A percentile compares a stretch with the other conserved stretches of the same genome.
These are phyloP conservation scores for Aegilops longissima DNA, from an alignment of 176 grass and related monocot genomes.

Conservation along the genomic window DNA sequence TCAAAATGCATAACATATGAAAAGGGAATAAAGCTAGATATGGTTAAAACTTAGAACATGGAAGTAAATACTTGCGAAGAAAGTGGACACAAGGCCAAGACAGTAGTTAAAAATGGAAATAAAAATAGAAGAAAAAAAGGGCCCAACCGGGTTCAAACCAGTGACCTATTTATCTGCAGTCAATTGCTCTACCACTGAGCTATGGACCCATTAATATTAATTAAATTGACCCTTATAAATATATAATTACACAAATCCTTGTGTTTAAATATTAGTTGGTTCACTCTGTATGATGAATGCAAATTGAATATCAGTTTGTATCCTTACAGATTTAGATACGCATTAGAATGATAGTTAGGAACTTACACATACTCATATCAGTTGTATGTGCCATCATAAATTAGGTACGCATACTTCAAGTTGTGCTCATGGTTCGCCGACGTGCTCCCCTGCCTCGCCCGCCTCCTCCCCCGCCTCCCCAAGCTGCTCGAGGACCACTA, in stretches of 20 bases:
- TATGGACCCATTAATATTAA: constrained; percentile 47
- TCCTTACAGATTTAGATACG: no score
- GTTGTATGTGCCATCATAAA: neutral
- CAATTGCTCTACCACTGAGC: constrained; percentile 96
- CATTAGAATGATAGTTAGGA: no score
- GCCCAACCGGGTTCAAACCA: constrained; percentile 99
- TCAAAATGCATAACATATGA: neutral
- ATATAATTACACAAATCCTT: no score
- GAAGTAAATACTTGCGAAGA: neutral
- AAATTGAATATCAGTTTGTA: no score
- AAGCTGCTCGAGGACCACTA: constrained; percentile 61
- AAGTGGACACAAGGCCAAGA: no score
- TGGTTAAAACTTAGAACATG: neutral
- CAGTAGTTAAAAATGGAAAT: no score
- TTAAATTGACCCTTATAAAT: neutral
- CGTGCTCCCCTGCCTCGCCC: constrained; percentile 50
- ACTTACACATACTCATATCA: neutral
- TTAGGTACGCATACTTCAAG: no score
- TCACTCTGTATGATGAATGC: no score
- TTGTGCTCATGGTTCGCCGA: constrained; percentile 22
- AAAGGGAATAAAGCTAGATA: neutral
- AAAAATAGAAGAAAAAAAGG: constrained; percentile 5
- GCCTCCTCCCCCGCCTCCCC: constrained; percentile 40
- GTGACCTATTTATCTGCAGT: constrained; percentile 99
- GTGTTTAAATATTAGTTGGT: no score